Conservation (phyloP, 208 protist species). For the Wallacemonas sp. region DNA sequence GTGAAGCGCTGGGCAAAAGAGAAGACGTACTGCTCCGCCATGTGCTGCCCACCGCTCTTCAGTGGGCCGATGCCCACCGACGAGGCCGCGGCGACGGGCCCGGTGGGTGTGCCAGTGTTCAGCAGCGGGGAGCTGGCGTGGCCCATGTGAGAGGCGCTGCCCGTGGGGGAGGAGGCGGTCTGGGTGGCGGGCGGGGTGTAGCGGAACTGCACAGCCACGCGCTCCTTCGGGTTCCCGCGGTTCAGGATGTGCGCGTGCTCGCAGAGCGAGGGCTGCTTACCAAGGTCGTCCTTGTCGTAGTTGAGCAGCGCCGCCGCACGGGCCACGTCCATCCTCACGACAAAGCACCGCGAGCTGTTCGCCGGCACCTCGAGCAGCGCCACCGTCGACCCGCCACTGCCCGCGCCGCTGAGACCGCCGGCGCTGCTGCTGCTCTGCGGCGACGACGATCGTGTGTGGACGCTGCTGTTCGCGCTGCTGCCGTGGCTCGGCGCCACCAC, state of each 20-base stretch:
- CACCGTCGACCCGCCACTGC: background rate
- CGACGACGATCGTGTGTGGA: slow-evolving; percentile 14
- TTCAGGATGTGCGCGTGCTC: slow-evolving; percentile 80
- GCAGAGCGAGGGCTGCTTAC: slow-evolving; percentile 39
- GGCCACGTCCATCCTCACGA: slow-evolving; percentile 66
- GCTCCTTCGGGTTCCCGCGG: slow-evolving; percentile 70
- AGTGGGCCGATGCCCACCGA: slow-evolving; percentile 30
- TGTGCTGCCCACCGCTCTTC: slow-evolving; percentile 56
- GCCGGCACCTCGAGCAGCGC: slow-evolving; percentile 33
- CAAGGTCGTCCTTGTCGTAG: slow-evolving; percentile 58
- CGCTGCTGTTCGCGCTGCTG: slow-evolving; percentile 5
- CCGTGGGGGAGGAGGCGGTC: background rate
- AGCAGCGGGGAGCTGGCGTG: background rate
- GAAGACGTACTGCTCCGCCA: slow-evolving; percentile 71
- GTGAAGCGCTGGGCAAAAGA: slow-evolving; percentile 69
- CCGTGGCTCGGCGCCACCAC: slow-evolving; percentile 18
- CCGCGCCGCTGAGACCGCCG: too few species aligned
- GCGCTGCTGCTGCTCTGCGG: slow-evolving; percentile 8
- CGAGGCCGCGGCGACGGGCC: background rate
- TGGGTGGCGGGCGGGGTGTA: slow-evolving; percentile 23
- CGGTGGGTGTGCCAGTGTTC: background rate
- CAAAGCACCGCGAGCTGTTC: slow-evolving; percentile 43
- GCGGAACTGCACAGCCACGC: slow-evolving; percentile 58
- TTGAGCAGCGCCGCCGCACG: slow-evolving; percentile 64
- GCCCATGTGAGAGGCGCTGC: background rate